Evolutionary conservation across 169 alveolate genomes (phyloP), one percentile per base, ranked within the genome.

Genomic region (Perkinsus chesapeaki): DNA sequence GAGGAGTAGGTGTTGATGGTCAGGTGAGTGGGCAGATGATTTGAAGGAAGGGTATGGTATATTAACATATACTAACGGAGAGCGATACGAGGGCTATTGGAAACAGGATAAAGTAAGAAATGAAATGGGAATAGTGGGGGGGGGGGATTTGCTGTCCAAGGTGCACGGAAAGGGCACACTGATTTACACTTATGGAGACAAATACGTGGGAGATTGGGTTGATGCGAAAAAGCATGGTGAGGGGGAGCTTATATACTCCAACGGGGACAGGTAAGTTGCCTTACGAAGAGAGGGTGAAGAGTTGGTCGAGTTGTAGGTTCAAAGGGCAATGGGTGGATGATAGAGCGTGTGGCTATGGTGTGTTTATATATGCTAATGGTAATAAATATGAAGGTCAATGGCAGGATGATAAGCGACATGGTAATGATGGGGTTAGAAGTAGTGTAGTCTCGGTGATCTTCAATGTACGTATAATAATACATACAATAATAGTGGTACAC

Each of bases 281-380:
- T 91, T 98, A 98, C 48, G 94, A n/a, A 47, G 0, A 31, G 48
- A 19, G 16, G 1, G 48, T 16, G 19, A 27, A 12, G 3, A 31
- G 3, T 91, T 91, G 92, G 39, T 31, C 7, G 7, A 9, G 39
- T 12, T 0, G 0, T 34, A 90, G 95, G 92, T 93, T 94, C 95
- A 93, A 93, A 92, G 99, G 99, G 5, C 96, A 97, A 93, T 98
- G 99, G 99, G 96, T 95, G 39, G 99, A 98, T 93, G 99, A 99
- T 94, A 96, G 98, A 92, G 99, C 99, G 5, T 96, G 98, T 92
- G 99, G 99, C 19, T 96, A 95, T 92, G 99, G 99, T 0, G 96
- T 97, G 7, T 97, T 97, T 93, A 95, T 95, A 48, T 98, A 98
- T 92, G 96, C 98, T 12, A 98, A 98, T 93, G 99, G 99, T 37